Evolutionary conservation across 148 eudicot genomes (phyloP).

Genomic region (Cornus florida): DNA sequence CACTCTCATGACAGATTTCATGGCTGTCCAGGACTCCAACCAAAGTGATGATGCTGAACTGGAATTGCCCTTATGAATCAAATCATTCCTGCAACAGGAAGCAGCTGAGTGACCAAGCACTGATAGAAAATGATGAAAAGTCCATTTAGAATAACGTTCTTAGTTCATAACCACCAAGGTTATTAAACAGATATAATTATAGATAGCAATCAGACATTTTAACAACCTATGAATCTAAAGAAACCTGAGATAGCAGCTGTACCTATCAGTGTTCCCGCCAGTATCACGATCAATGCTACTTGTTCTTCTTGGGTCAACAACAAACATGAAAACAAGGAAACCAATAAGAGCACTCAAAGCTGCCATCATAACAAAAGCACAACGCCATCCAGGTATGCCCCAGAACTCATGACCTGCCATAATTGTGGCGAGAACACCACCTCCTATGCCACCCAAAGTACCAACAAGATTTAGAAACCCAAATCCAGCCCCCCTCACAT

Average conservation of each 20-base stretch:
- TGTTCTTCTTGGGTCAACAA: slow-evolving; percentile 65
- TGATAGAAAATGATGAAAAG: neutral
- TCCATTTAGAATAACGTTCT: neutral
- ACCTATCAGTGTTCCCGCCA: slow-evolving; percentile 49
- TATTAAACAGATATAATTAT: no score
- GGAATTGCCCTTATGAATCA: slow-evolving; percentile 38
- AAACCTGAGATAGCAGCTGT: neutral
- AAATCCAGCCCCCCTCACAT: slow-evolving; percentile 79
- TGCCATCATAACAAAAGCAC: slow-evolving; percentile 76
- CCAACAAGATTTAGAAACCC: slow-evolving; percentile 83
- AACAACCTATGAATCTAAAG: neutral
- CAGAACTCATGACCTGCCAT: slow-evolving; percentile 80
- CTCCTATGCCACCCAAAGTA: slow-evolving; percentile 83
- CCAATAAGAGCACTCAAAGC: slow-evolving; percentile 61
- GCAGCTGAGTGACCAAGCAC: neutral
- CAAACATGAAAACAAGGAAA: slow-evolving; percentile 70
- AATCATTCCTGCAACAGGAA: slow-evolving; percentile 47
- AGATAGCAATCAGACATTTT: neutral
- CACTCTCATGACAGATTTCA: slow-evolving; percentile 68
- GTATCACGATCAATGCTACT: slow-evolving; percentile 7
- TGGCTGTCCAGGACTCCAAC: slow-evolving; percentile 80
- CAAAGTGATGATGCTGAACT: slow-evolving; percentile 51
- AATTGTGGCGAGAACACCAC: slow-evolving; percentile 80
- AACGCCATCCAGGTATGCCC: slow-evolving; percentile 91
- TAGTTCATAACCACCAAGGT: neutral